These are phyloP conservation scores for Puya raimondii DNA, from an alignment of 176 grass and related monocot genomes.

Conservation along the genomic window DNA sequence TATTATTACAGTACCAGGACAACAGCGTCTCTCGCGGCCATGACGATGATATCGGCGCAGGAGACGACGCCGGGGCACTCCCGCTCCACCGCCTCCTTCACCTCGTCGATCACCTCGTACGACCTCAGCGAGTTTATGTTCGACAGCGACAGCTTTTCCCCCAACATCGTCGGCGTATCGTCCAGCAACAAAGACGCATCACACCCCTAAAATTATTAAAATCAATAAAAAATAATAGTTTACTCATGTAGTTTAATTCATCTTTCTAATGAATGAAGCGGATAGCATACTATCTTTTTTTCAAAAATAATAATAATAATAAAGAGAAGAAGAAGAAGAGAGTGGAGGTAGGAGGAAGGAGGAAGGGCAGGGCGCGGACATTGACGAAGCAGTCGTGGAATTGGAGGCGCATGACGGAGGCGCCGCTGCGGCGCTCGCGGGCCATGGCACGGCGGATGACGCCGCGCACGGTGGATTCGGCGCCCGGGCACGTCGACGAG, in stretches of 20 bases:
- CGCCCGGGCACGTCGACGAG: conserved; percentile 57
- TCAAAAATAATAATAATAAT: too few relatives aligned
- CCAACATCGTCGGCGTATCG: conserved; percentile 48
- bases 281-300: too few relatives aligned
- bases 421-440: conserved; percentile 60
- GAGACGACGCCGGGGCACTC: conserved; percentile 58
- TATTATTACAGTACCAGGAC: conserved; percentile 36
- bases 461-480: conserved; percentile 55
- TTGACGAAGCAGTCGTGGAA: conserved; percentile 99
- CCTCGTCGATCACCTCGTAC: conserved; percentile 75
- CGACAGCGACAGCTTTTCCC: conserved; percentile 80
- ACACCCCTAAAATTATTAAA: conserved; percentile 40
- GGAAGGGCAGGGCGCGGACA: conserved; percentile 15
- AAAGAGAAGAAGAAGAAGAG: too few relatives aligned
- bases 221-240: too few relatives aligned
- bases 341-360: too few relatives aligned
- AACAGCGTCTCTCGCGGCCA: conserved; percentile 58
- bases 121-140: conserved; percentile 86
- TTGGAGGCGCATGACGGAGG: conserved; percentile 95
- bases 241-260: too few relatives aligned
- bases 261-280: too few relatives aligned
- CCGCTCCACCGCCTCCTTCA: conserved; percentile 60
- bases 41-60: conserved; percentile 48
- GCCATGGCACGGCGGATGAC: conserved; percentile 41
- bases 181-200: conserved; percentile 91